Evolutionary conservation across 257 asterid species (phyloP).

Genomic region (Scutellaria galericulata): DNA sequence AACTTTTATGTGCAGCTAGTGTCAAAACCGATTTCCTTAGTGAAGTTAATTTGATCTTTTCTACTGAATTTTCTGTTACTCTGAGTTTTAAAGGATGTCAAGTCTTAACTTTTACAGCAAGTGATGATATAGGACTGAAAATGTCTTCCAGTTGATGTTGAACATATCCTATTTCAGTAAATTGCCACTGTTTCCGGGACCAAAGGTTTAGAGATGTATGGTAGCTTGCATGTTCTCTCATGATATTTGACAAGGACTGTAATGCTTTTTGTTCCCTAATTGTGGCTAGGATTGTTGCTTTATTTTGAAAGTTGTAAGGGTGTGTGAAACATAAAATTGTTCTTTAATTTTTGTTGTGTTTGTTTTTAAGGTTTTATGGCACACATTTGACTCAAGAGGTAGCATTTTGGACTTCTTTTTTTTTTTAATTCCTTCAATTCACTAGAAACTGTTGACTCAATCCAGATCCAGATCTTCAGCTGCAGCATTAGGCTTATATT

Average conservation of each 20-base stretch:
- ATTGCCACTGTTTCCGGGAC: constrained; percentile 7
- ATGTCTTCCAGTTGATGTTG: not conserved
- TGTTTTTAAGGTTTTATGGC: not conserved
- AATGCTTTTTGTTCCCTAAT: not conserved
- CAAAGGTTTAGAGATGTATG: constrained; percentile 5
- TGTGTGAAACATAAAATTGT: constrained; percentile 11
- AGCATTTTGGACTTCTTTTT: not conserved
- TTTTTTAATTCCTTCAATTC: not conserved
- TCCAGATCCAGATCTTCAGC: not conserved
- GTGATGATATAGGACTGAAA: not conserved
- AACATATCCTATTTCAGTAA: not conserved
- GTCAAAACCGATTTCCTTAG: constrained; percentile 10
- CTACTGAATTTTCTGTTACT: not conserved
- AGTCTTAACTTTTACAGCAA: constrained; percentile 10
- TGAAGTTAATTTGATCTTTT: not conserved
- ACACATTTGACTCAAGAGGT: not conserved
- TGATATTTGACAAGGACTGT: not conserved
- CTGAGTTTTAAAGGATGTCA: not conserved
- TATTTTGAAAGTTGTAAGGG: constrained; percentile 9
- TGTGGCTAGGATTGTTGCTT: constrained; percentile 6
- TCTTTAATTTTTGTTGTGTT: not conserved
- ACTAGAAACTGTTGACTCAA: not conserved
- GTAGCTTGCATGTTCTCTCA: not conserved
- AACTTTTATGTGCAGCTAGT: constrained; percentile 3
- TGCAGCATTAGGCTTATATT: not conserved